A percentile compares a stretch with the other conserved stretches of the same genome.
These are phyloP conservation scores for Stagonosporopsis rhizophila DNA, from an alignment of 2,329 filamentous ascomycete genomes.

Conservation along the genomic window DNA sequence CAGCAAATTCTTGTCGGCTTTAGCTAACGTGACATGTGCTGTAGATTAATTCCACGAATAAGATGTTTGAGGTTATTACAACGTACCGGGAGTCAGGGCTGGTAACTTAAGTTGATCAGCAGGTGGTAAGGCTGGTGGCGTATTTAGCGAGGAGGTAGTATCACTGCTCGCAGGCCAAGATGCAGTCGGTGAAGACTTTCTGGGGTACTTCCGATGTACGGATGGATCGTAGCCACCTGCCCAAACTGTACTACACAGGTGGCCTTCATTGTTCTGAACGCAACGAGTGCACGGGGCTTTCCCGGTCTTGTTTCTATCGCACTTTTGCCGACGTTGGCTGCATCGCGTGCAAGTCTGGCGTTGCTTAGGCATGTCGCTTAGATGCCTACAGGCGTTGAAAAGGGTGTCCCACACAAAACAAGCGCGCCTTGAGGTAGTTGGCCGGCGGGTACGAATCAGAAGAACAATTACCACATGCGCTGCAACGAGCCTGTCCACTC, in stretches of 20 bases:
- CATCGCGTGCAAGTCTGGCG: slow-evolving; percentile 44
- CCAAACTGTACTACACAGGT: slow-evolving; percentile 45
- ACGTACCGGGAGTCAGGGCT: slow-evolving; percentile 13
- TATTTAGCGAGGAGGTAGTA: slow-evolving; percentile 18
- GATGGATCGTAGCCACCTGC: slow-evolving; percentile 41
- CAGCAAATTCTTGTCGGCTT: background rate
- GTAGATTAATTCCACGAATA: background rate
- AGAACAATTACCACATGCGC: slow-evolving; percentile 1
- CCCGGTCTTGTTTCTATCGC: slow-evolving; percentile 32
- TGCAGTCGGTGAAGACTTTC: slow-evolving; percentile 12
- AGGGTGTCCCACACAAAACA: too few relatives aligned
- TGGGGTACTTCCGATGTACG: slow-evolving; percentile 41
- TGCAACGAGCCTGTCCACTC: slow-evolving; percentile 1
- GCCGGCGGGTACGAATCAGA: background rate
- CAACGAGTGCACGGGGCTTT: slow-evolving; percentile 38
- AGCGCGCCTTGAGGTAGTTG: background rate
- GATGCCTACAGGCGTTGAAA: too few relatives aligned
- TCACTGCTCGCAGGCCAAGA: slow-evolving; percentile 20
- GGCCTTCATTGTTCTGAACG: slow-evolving; percentile 40
- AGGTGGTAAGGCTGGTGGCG: slow-evolving; percentile 10
- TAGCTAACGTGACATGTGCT: background rate
- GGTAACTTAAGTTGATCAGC: slow-evolving; percentile 10
- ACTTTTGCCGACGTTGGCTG: slow-evolving; percentile 41
- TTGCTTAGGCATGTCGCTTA: slow-evolving; percentile 39
- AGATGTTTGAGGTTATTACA: background rate